Evolutionary conservation across 2,329 filamentous ascomycete species (phyloP).

Genomic region (Coniochaeta ligniaria): DNA sequence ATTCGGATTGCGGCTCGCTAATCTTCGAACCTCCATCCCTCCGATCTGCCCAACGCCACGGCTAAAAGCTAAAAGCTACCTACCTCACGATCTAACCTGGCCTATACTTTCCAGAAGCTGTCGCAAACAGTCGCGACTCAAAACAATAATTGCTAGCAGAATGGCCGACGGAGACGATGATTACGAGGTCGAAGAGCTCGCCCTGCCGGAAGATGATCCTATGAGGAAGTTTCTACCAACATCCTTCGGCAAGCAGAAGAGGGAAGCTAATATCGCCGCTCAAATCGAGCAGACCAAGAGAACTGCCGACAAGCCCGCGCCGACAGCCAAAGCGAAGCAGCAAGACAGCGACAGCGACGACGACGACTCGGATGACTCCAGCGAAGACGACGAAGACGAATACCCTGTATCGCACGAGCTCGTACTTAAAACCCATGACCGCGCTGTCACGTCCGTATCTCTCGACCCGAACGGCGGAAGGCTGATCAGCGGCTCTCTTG

Average conservation of each 20-base stretch:
- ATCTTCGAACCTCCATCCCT: background rate
- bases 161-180: constrained; percentile 53
- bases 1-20: background rate
- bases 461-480: constrained; percentile 80
- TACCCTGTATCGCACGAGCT: constrained; percentile 92
- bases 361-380: constrained; percentile 44
- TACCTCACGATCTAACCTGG: background rate
- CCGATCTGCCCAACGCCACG: background rate
- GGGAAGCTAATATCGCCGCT: constrained; percentile 64
- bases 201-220: constrained; percentile 56
- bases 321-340: constrained; percentile 17
- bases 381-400: constrained; percentile 72
- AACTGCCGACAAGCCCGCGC: constrained; percentile 31
- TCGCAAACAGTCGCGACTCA: background rate
- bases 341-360: constrained; percentile 34
- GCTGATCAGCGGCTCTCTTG: constrained; percentile 82
- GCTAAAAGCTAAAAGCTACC: background rate
- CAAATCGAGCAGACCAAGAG: constrained; percentile 78
- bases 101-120: background rate
- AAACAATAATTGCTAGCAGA: constrained; percentile 3
- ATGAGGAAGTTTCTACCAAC: constrained; percentile 72
- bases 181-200: constrained; percentile 46
- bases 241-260: constrained; percentile 77
- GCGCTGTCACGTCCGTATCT: constrained; percentile 75
- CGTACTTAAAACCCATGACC: constrained; percentile 84